These are phyloP conservation scores for Fusarium dlaminii DNA, from an alignment of 2,329 filamentous ascomycete genomes.

Conservation along the genomic window DNA sequence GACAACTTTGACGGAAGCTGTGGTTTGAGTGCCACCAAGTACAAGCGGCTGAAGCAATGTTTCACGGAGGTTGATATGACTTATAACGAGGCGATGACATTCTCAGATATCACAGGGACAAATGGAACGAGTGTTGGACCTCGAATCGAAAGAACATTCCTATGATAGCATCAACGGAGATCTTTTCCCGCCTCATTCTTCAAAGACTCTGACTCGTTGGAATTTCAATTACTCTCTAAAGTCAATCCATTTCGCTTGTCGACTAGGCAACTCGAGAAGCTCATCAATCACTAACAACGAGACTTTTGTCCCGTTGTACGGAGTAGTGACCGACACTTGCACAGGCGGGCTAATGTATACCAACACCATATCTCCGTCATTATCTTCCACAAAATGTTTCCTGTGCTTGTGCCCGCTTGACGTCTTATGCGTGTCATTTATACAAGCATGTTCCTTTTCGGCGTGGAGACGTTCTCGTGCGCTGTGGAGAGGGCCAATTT, in stretches of 20 bases:
- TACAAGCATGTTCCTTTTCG: conserved; percentile 14
- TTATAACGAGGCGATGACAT: conserved; percentile 2
- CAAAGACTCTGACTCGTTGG: conserved; percentile 8
- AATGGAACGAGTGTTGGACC: neutral
- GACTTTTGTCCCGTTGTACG: neutral
- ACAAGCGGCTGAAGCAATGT: conserved; percentile 40
- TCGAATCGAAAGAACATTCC: conserved; percentile 12
- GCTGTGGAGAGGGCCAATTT: conserved; percentile 27
- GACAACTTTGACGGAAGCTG: conserved; percentile 10
- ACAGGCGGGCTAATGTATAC: conserved; percentile 5
- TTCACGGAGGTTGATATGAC: conserved; percentile 32
- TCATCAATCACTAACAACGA: neutral
- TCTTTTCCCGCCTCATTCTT: neutral
- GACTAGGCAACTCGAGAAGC: conserved; percentile 25
- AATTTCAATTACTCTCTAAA: neutral
- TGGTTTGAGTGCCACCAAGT: conserved; percentile 26
- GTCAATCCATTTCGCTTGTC: conserved; percentile 1
- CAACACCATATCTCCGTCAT: conserved; percentile 27
- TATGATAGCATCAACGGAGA: conserved; percentile 13
- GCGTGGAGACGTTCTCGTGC: conserved; percentile 18
- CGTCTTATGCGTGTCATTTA: conserved; percentile 27
- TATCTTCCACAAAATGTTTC: conserved; percentile 28
- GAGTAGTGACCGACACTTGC: conserved; percentile 1
- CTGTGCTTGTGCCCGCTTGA: conserved; percentile 25
- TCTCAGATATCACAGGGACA: neutral